These are phyloP conservation scores for Penicillium sp. DNA, from an alignment of 2,329 filamentous ascomycete species.

Conservation along the genomic window DNA sequence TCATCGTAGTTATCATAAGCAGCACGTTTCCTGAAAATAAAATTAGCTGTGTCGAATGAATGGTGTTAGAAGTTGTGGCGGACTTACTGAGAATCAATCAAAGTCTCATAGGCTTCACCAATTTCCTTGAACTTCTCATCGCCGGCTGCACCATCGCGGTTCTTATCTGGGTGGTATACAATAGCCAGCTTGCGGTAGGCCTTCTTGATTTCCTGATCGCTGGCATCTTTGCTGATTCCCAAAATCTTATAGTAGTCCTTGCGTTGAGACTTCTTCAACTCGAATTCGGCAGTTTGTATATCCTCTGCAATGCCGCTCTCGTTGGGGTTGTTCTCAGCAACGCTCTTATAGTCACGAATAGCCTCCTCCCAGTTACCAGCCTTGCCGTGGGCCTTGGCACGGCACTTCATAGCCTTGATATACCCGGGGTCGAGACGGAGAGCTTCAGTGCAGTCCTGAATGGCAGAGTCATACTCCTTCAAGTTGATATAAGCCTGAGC, in stretches of 20 bases:
- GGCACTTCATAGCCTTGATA: slow-evolving; percentile 87
- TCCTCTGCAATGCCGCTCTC: slow-evolving; percentile 81
- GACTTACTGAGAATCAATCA: slow-evolving; percentile 88
- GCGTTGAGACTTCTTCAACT: slow-evolving; percentile 94
- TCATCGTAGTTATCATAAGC: slow-evolving; percentile 92
- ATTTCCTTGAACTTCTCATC: slow-evolving; percentile 98
- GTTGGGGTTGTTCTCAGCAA: slow-evolving; percentile 77
- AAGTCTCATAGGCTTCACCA: slow-evolving; percentile 91
- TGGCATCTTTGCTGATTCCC: slow-evolving; percentile 79
- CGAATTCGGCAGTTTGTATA: slow-evolving; percentile 83
- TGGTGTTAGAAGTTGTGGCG: not conserved
- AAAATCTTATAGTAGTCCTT: slow-evolving; percentile 99
- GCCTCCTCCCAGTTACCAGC: slow-evolving; percentile 91
- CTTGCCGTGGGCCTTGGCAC: slow-evolving; percentile 83
- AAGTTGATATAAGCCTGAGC: slow-evolving; percentile 77
- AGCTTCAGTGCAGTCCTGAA: slow-evolving; percentile 82
- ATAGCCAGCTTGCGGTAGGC: slow-evolving; percentile 95
- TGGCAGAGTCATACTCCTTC: slow-evolving; percentile 78
- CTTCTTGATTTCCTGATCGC: slow-evolving; percentile 86
- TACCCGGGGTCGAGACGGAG: slow-evolving; percentile 80
- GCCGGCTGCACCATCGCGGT: slow-evolving; percentile 72
- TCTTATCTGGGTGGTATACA: slow-evolving; percentile 95
- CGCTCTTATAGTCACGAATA: slow-evolving; percentile 81
- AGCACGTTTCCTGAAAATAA: slow-evolving; percentile 68
- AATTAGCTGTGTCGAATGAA: slow-evolving; percentile 10